Evolutionary conservation across 192 early-diverging fungal species (phyloP).

Genomic region (Coemansia sp.): DNA sequence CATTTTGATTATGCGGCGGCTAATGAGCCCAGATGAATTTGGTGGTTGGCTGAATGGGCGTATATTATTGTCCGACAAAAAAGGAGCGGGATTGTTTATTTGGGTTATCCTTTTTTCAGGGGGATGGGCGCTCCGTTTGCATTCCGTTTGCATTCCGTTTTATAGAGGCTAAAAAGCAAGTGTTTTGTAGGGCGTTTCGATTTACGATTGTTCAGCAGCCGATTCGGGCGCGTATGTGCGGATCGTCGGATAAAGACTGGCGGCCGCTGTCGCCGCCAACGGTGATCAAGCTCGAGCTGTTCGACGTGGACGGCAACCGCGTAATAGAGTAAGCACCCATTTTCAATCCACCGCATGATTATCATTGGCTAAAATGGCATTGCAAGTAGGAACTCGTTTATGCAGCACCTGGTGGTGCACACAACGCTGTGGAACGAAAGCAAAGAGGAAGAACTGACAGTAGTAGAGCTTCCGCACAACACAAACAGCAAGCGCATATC

Average conservation of each 20-base stretch:
- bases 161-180: neutral
- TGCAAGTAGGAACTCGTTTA: conserved; percentile 25
- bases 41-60: neutral
- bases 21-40: neutral
- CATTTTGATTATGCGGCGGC: neutral
- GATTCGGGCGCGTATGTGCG: conserved; percentile 75
- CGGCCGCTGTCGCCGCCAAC: conserved; percentile 77
- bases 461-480: conserved; percentile 50
- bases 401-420: conserved; percentile 52
- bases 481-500: conserved; percentile 54
- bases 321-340: conserved; percentile 30
- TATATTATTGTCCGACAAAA: neutral
- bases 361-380: neutral
- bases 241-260: conserved; percentile 80
- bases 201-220: conserved; percentile 73
- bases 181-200: conserved; percentile 56
- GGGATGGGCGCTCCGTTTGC: no score
- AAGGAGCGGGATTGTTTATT: neutral
- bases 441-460: conserved; percentile 40
- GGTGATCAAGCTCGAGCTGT: conserved; percentile 66
- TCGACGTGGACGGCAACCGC: conserved; percentile 54
- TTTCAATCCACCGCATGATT: no score
- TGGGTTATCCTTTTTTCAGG: neutral
- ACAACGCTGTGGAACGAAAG: conserved; percentile 50
- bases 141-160: neutral